These are phyloP conservation scores for Penicillium glabrum DNA, from an alignment of 2,329 filamentous ascomycete species.

Conservation along the genomic window DNA sequence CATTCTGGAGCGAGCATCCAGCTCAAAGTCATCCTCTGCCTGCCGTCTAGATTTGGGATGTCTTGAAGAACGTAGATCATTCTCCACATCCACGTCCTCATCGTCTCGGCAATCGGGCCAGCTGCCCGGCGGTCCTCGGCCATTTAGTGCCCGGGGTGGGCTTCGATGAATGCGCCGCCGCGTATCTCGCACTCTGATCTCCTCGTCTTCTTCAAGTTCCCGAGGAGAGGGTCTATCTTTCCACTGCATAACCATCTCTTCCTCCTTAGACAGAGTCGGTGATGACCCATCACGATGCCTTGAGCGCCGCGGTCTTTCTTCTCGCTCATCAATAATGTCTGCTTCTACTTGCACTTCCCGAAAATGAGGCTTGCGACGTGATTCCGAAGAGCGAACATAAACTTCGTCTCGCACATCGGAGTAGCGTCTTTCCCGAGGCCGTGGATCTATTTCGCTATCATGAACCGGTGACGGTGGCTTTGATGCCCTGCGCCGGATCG, in stretches of 20 bases:
- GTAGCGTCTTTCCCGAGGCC: neutral
- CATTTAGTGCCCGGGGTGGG: constrained; percentile 3
- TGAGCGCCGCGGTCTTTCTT: constrained; percentile 9
- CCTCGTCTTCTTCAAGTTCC: constrained; percentile 12
- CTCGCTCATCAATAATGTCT: constrained; percentile 31
- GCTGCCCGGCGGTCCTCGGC: constrained; percentile 6
- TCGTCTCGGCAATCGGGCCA: constrained; percentile 6
- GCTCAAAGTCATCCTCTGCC: neutral
- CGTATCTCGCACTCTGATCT: constrained; percentile 3
- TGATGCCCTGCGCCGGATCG: neutral
- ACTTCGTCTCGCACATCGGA: constrained; percentile 7
- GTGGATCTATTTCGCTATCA: constrained; percentile 1
- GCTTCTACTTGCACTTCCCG: constrained; percentile 24
- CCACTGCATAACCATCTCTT: constrained; percentile 17
- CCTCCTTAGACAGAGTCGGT: constrained; percentile 22
- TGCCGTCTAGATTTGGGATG: neutral
- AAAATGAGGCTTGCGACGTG: constrained; percentile 5
- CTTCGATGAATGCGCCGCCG: constrained; percentile 7
- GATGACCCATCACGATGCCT: constrained; percentile 10
- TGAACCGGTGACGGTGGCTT: neutral
- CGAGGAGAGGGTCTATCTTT: constrained; percentile 15
- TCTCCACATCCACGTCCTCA: constrained; percentile 2
- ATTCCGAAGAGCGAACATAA: neutral
- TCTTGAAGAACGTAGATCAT: constrained; percentile 5
- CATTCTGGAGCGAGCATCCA: neutral